Percentiles rank a stretch among this genome's conserved stretches.
Evolutionary conservation across 352 stramenopile species (phyloP).

Genomic region (Aphanomyces invadans): DNA sequence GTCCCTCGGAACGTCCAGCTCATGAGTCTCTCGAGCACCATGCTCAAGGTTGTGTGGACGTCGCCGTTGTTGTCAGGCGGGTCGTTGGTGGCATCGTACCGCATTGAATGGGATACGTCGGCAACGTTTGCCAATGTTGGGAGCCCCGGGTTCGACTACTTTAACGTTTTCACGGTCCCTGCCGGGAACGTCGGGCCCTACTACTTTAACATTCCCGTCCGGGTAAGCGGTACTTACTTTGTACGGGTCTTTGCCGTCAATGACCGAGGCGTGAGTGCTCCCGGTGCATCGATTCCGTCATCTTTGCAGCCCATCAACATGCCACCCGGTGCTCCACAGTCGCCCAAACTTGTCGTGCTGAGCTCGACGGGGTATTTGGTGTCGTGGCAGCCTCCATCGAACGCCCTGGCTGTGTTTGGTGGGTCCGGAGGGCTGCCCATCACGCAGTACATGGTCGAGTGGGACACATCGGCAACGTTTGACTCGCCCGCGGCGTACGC

Average conservation of each 20-base stretch:
- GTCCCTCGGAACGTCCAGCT: constrained; percentile 38
- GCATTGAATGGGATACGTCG: constrained; percentile 88
- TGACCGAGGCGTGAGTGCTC: constrained; percentile 65
- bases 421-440: constrained; percentile 88
- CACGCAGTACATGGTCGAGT: constrained; percentile 95
- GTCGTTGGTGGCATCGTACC: constrained; percentile 73
- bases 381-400: constrained; percentile 80
- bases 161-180: constrained; percentile 36
- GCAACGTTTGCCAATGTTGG: constrained; percentile 60
- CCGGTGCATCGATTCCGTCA: constrained; percentile 36
- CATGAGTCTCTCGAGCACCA: constrained; percentile 47
- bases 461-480: constrained; percentile 85
- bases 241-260: constrained; percentile 90
- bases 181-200: constrained; percentile 45
- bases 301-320: constrained; percentile 54
- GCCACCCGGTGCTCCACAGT: constrained; percentile 64
- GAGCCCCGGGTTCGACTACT: constrained; percentile 58
- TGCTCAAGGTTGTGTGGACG: constrained; percentile 76
- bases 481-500: constrained; percentile 77
- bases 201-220: constrained; percentile 89
- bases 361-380: constrained; percentile 89
- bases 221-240: constrained; percentile 59
- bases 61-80: constrained; percentile 58
- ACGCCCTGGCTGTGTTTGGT: constrained; percentile 78
- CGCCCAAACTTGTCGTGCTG: constrained; percentile 55